These are phyloP conservation scores for Cercophora sp. DNA, from an alignment of 495 filamentous ascomycete species.

Conservation along the genomic window DNA sequence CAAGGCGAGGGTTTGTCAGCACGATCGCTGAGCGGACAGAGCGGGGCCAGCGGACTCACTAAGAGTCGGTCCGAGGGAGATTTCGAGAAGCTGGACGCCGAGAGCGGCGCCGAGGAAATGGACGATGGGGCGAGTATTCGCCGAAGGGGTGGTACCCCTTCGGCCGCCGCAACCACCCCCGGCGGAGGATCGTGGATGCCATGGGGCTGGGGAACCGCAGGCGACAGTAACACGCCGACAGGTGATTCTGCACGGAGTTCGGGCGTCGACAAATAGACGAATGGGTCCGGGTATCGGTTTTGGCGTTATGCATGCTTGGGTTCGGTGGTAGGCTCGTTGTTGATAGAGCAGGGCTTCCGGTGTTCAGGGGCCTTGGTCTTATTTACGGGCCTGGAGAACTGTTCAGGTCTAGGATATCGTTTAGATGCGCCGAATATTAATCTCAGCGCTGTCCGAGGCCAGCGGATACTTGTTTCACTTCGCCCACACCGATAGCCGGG, in stretches of 20 bases:
- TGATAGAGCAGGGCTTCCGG: too few species aligned
- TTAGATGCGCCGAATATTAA: too few species aligned
- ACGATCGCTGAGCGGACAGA: constrained; percentile 34
- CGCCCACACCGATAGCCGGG: too few species aligned
- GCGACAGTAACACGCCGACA: constrained; percentile 10
- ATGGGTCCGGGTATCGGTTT: background rate
- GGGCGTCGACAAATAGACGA: constrained; percentile 25
- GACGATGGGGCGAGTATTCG: constrained; percentile 18
- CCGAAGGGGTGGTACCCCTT: background rate
- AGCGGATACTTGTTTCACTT: too few species aligned
- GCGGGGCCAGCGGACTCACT: constrained; percentile 51
- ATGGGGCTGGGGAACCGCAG: constrained; percentile 61
- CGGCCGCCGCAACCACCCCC: constrained; percentile 11
- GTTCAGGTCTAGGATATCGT: too few species aligned
- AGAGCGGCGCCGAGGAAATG: constrained; percentile 52
- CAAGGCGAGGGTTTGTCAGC: constrained; percentile 26
- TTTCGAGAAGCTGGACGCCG: constrained; percentile 78
- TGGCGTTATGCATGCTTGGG: too few species aligned
- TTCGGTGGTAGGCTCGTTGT: too few species aligned
- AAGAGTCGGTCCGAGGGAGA: constrained; percentile 74
- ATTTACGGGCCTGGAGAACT: too few species aligned
- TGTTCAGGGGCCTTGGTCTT: too few species aligned
- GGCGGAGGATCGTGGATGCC: constrained; percentile 53
- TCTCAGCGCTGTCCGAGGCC: too few species aligned
- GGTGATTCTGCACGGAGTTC: constrained; percentile 22